Base-by-base conservation (phyloP, 768 basidiomycete genomes). In the Strobilomyces dryophilus region DNA sequence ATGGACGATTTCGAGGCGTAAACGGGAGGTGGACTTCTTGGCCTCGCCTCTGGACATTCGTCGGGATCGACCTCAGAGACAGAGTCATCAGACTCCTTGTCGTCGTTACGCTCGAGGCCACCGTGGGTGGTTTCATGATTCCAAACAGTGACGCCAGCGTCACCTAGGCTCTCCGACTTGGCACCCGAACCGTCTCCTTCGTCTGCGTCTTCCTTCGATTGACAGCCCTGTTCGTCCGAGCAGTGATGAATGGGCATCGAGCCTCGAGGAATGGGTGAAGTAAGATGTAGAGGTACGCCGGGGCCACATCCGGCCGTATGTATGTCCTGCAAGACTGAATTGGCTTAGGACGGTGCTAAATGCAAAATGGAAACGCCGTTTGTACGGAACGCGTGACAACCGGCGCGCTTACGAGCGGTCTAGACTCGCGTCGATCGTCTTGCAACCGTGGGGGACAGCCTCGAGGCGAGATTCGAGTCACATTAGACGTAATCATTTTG, bases 181-280 rank as follows among this genome's bases (percentile, higher is more conserved):
- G 1, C 12, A 6, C n/a, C n/a, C n/a, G n/a, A n/a, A n/a, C n/a
- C n/a, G 48, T 54, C 43, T 45, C 63, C 54, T 36, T 62, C 58
- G 55, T 64, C 61, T 54, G 58, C 40, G 27, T 53, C 53, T 48
- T 51, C 44, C 27, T 52, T 52, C 3, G 40, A 24, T 17, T 63
- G 7, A 44, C 50, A 26, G 3, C 31, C 31, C 39, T 20, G 35
- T 40, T 26, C 24, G 35, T 47, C 18, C 27, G 27, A 27, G 35
- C 34, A 26, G 27, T 3, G 20, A 27, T 21, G 3, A 27, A 34
- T 43, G 39, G 44, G 40, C 60, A 65, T 59, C 36, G 46, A 49
- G 29, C n/a, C n/a, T n/a, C 5, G 7, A 37, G 14, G 43, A 42
- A 24, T n/a, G n/a, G n/a, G n/a, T n/a, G n/a, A 42, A 41, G 42